Evolutionary conservation across 2,329 filamentous ascomycete genomes (phyloP).

Genomic region (Fusarium graminum): DNA sequence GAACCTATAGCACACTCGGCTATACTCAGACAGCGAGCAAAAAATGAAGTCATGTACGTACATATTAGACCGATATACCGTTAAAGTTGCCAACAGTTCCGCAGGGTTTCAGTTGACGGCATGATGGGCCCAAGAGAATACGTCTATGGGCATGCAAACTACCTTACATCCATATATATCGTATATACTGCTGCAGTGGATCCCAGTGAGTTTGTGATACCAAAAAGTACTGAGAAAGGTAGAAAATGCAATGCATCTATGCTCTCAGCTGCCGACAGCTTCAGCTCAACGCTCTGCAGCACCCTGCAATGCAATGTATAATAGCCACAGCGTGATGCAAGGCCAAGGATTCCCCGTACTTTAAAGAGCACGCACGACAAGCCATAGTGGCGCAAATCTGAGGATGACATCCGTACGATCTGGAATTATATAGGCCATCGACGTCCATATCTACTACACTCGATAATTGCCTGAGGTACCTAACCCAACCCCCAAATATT

Average conservation of each 20-base stretch:
- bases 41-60: neutral
- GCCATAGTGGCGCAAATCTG: conserved; percentile 14
- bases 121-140: neutral
- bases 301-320: conserved; percentile 13
- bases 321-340: conserved; percentile 24
- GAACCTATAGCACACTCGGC: conserved; percentile 9
- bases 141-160: neutral
- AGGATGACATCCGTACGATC: conserved; percentile 2
- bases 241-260: conserved; percentile 1
- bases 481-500: conserved; percentile 3
- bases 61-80: neutral
- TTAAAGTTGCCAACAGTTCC: neutral
- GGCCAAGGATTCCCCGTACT: conserved; percentile 24
- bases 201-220: neutral
- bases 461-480: neutral
- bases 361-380: conserved; percentile 1
- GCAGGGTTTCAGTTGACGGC: neutral
- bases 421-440: conserved; percentile 17
- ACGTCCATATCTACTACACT: conserved; percentile 28
- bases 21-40: neutral
- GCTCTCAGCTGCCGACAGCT: conserved; percentile 1
- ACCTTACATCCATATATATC: conserved; percentile 2
- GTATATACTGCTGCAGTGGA: neutral
- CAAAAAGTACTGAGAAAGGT: neutral
- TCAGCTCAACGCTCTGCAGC: conserved; percentile 21